Evolutionary conservation across 106 monocot species (phyloP), one percentile per base, ranked within the genome.

Genomic region (Posidonia australis): DNA sequence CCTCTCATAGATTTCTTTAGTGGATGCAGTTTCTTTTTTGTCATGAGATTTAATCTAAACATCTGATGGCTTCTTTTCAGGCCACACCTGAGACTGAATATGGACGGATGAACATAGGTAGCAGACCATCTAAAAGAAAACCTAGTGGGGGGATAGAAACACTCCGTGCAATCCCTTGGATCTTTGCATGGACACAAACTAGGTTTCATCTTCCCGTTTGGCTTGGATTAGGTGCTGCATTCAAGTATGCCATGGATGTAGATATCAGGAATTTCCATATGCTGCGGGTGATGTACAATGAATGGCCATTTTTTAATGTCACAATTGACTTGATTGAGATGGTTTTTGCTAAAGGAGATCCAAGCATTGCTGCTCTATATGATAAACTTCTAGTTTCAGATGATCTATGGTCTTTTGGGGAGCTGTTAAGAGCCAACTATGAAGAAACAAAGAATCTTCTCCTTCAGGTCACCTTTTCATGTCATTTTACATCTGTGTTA

Each of bases 131-230:
- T 14, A 98, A 98, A 71, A 48, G 98, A 54, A 90, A 83, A 79
- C 91, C 98, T 0, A 98, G 98, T 55, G 91, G 98, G 25, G 98
- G 98, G 26, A 98, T 98, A 46, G 98, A 98, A 76, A 79, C 98
- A 17, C 79, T 98, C 14, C 87, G 91, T 68, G 98, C 98, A 46
- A 98, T 98, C 19, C 91, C 98, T 26, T 98, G 98, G 98, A 98
- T 98, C 13, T 98, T 98, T 85, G 98, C 98, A 31, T 98, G 98
- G 98, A 98, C 98, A 16, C 98, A 98, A 63, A 98, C 91, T 26
- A 74, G 98, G 49, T 98, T 98, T 77, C 91, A 98, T 70, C 84
- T 98, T 58, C 98, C 98, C 18, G 98, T 98, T 25, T 98, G 98
- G 98, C 91, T 98, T 60, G 98, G 98, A 23, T 91, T 98, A 66